phyloP scores from a whole-genome alignment of 257 asterid species.

The Fraxinus americana region DNA sequence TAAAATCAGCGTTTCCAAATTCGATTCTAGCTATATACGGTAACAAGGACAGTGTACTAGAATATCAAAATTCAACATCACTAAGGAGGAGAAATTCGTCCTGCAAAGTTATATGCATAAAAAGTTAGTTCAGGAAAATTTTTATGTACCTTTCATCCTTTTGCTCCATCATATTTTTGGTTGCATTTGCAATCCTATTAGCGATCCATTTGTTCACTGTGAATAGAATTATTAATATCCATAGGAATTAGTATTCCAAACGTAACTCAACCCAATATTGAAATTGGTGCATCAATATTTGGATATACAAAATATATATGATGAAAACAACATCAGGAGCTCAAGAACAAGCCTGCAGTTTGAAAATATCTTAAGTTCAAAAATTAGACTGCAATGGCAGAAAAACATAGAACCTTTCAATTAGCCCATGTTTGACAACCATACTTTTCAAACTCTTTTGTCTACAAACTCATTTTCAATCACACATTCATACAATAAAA shows the following conservation, averaged over 20 bases:
- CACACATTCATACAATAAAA: no score
- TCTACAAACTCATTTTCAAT: no score
- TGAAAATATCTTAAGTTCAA: background rate
- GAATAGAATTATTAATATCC: constrained; percentile 13
- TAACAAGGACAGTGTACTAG: background rate
- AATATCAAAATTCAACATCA: background rate
- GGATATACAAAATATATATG: background rate
- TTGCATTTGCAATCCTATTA: constrained; percentile 80
- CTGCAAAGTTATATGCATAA: constrained; percentile 5
- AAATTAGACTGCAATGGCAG: background rate
- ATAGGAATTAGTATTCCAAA: background rate
- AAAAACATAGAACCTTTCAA: background rate
- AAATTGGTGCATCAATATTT: background rate
- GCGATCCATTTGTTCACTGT: constrained; percentile 99
- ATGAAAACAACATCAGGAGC: background rate
- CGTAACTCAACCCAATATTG: background rate
- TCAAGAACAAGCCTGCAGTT: background rate
- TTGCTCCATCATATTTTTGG: constrained; percentile 91
- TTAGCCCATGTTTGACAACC: background rate
- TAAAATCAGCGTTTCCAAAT: no score
- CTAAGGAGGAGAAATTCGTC: background rate
- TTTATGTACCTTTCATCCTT: constrained; percentile 83
- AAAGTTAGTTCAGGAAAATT: background rate
- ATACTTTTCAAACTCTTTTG: no score
- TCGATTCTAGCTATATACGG: no score